Percentiles rank a stretch among this genome's conserved stretches.
These are phyloP conservation scores for Eucalyptus marginata DNA, from an alignment of 345 rosid species.

Conservation along the genomic window DNA sequence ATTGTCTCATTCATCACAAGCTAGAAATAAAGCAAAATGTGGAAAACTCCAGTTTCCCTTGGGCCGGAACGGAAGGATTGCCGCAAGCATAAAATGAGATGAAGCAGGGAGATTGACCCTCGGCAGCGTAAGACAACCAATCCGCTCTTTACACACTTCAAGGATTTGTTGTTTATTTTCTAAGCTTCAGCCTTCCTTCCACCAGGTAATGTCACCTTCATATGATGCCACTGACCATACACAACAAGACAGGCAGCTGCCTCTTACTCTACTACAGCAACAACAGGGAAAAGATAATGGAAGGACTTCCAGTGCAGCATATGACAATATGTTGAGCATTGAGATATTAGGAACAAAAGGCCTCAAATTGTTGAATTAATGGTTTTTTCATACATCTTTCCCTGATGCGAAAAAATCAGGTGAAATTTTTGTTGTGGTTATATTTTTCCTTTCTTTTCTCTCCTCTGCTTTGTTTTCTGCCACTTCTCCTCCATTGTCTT, in stretches of 20 bases:
- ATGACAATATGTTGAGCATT: not conserved
- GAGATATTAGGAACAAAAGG: not conserved
- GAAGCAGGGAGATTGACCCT: not conserved
- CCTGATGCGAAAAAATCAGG: not conserved
- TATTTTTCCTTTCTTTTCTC: not conserved
- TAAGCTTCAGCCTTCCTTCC: not conserved
- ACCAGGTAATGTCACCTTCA: not conserved
- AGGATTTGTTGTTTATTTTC: not conserved
- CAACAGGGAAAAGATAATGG: not conserved
- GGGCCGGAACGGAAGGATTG: not conserved
- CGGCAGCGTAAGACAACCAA: not conserved
- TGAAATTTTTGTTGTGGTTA: not conserved
- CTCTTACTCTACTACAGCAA: not conserved
- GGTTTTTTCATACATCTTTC: not conserved
- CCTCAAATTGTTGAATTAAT: not conserved
- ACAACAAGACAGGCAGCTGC: not conserved
- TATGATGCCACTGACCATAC: not conserved
- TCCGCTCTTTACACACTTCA: not conserved
- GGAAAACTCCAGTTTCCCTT: not conserved
- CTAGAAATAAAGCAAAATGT: not conserved
- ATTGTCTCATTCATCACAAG: not conserved
- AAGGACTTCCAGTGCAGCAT: not conserved
- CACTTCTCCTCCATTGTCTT: not conserved
- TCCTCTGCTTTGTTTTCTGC: not conserved
- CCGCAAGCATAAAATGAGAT: not conserved